A percentile compares a stretch with the other conserved stretches of the same genome.
Evolutionary conservation across 768 basidiomycete genomes (phyloP).

Genomic region (Suillus hirtellus): DNA sequence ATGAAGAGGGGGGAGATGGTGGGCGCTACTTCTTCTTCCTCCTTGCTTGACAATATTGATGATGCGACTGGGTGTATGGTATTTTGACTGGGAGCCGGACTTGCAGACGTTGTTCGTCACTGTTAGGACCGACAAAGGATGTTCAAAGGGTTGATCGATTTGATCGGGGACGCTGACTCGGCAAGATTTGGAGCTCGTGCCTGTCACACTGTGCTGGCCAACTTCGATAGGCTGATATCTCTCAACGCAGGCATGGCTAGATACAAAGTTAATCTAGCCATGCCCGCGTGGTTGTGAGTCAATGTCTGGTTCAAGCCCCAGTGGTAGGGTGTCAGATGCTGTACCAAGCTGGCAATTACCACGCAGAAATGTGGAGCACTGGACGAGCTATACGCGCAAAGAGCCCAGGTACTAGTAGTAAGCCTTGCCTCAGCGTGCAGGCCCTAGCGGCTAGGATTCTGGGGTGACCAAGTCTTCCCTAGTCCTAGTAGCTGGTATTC

Average conservation of each 20-base stretch:
- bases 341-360: neutral
- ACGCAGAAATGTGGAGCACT: neutral
- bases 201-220: no score
- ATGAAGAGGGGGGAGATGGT: constrained; percentile 69
- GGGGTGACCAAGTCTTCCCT: no score
- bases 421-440: no score
- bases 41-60: constrained; percentile 33
- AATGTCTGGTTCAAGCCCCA: neutral
- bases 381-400: neutral
- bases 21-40: constrained; percentile 62
- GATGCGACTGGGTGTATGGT: neutral
- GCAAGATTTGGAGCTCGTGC: no score
- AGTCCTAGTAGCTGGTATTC: no score
- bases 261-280: no score
- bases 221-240: no score
- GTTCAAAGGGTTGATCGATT: no score
- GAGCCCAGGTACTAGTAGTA: neutral
- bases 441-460: no score
- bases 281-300: no score
- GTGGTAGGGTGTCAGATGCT: neutral
- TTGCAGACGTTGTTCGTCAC: constrained; percentile 19
- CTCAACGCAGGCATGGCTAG: no score
- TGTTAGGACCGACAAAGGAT: constrained; percentile 23
- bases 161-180: no score
- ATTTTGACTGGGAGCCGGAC: neutral